phyloP scores from a whole-genome alignment of 345 rosid genomes.

The Nasturtium officinale region DNA sequence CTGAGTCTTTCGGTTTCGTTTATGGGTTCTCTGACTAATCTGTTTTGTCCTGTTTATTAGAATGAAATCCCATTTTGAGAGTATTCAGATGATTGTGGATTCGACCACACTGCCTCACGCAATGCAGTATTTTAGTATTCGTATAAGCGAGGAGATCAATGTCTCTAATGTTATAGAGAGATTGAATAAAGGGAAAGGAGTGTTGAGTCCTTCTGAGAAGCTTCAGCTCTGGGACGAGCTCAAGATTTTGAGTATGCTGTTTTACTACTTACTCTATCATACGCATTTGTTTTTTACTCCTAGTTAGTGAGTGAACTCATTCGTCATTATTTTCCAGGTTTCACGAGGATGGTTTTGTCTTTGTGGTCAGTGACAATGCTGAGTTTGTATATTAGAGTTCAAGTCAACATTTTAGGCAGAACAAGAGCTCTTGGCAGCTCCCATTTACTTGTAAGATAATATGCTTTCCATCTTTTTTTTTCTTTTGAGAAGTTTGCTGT shows the following conservation, averaged over 20 bases:
- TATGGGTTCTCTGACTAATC: background rate
- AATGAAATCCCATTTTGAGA: conserved; percentile 81
- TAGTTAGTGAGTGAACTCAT: background rate
- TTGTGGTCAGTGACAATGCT: conserved; percentile 80
- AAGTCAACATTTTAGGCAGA: conserved; percentile 91
- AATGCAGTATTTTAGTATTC: conserved; percentile 54
- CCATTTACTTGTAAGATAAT: conserved; percentile 55
- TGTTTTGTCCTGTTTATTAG: conserved; percentile 45
- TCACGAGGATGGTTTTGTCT: conserved; percentile 72
- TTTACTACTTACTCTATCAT: conserved; percentile 4
- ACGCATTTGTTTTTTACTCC: background rate
- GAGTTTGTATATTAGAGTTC: conserved; percentile 81
- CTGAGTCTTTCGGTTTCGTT: background rate
- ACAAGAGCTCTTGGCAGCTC: conserved; percentile 70
- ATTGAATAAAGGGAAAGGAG: conserved; percentile 69
- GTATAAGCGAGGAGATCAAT: conserved; percentile 68
- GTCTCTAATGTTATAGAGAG: conserved; percentile 65
- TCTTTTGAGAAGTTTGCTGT: background rate
- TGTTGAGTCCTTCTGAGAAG: conserved; percentile 63
- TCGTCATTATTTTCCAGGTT: conserved; percentile 57
- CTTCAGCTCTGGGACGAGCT: conserved; percentile 83
- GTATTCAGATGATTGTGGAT: conserved; percentile 78
- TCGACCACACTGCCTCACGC: conserved; percentile 82
- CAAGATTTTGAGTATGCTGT: conserved; percentile 69
- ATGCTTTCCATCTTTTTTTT: conserved; percentile 15